A percentile compares a stretch with the other conserved stretches of the same genome.
These are phyloP conservation scores for Phytophthora colocasiae DNA, from an alignment of 352 stramenopile species.

Conservation along the genomic window DNA sequence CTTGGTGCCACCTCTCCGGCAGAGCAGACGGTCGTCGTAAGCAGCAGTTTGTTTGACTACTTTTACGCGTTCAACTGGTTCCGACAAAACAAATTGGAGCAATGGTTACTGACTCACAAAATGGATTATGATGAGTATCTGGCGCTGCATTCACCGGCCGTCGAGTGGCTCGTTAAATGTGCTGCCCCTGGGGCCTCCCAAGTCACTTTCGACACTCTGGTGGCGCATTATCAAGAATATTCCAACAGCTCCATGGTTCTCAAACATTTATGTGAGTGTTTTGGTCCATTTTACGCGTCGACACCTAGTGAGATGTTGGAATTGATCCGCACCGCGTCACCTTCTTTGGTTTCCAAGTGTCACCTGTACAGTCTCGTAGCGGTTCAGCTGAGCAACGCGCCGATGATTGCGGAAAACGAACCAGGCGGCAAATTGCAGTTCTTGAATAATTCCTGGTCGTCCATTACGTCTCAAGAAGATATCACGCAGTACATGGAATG, in stretches of 20 bases:
- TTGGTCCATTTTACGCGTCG: constrained; percentile 69
- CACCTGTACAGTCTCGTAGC: constrained; percentile 80
- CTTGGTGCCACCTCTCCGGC: constrained; percentile 47
- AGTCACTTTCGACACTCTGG: constrained; percentile 65
- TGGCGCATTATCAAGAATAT: constrained; percentile 87
- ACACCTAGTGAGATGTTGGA: constrained; percentile 67
- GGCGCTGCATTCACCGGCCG: constrained; percentile 80
- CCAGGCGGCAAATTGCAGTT: constrained; percentile 74
- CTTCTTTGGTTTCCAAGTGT: constrained; percentile 66
- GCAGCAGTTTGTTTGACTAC: constrained; percentile 90
- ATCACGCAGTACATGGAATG: constrained; percentile 86
- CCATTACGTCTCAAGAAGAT: constrained; percentile 74
- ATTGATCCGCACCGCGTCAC: constrained; percentile 66
- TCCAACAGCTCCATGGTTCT: constrained; percentile 91
- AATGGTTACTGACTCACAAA: constrained; percentile 58
- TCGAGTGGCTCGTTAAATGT: constrained; percentile 90
- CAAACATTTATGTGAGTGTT: constrained; percentile 84
- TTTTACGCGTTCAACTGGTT: constrained; percentile 89
- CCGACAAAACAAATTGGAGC: constrained; percentile 53
- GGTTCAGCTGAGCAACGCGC: constrained; percentile 57
- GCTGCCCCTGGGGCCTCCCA: constrained; percentile 49
- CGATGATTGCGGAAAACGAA: constrained; percentile 35
- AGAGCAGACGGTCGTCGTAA: constrained; percentile 46
- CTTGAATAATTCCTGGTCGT: constrained; percentile 88
- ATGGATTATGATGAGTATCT: constrained; percentile 75